phyloP scores from a whole-genome alignment of 192 early-diverging fungal species.

The Funneliformis geosporum region DNA sequence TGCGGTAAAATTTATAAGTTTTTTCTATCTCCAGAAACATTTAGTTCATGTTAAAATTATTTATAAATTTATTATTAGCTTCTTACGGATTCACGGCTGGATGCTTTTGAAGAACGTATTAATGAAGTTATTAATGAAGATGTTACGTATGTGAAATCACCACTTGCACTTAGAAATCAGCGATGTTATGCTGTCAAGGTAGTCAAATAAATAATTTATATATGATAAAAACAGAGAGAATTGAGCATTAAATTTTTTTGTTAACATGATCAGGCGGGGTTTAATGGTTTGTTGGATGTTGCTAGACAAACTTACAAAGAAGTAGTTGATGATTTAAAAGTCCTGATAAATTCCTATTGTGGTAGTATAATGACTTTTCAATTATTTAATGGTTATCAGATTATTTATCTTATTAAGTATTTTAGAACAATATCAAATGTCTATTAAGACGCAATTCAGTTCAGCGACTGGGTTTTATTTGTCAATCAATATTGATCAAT shows the following conservation, averaged over 20 bases:
- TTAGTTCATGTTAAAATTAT: constrained; percentile 13
- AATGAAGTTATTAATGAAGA: constrained; percentile 73
- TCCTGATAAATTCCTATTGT: constrained; percentile 53
- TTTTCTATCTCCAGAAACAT: background rate
- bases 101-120: constrained; percentile 50
- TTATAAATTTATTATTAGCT: constrained; percentile 17
- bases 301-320: constrained; percentile 81
- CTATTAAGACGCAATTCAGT: constrained; percentile 70
- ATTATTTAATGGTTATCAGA: constrained; percentile 41
- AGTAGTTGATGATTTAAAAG: constrained; percentile 69
- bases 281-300: constrained; percentile 85
- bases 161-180: constrained; percentile 79
- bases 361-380: constrained; percentile 50
- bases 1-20: constrained; percentile 22
- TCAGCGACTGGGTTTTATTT: constrained; percentile 64
- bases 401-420: constrained; percentile 42
- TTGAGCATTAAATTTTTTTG: too few species aligned
- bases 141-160: constrained; percentile 65
- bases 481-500: constrained; percentile 44
- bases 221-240: too few species aligned
- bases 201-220: constrained; percentile 10
- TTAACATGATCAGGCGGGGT: constrained; percentile 59
- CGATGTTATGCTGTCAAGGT: constrained; percentile 84
- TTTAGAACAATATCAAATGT: constrained; percentile 56
- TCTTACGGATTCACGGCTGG: constrained; percentile 44